These are phyloP conservation scores for Endocalyx cinctus DNA, from an alignment of 2,329 filamentous ascomycete species.

Conservation along the genomic window DNA sequence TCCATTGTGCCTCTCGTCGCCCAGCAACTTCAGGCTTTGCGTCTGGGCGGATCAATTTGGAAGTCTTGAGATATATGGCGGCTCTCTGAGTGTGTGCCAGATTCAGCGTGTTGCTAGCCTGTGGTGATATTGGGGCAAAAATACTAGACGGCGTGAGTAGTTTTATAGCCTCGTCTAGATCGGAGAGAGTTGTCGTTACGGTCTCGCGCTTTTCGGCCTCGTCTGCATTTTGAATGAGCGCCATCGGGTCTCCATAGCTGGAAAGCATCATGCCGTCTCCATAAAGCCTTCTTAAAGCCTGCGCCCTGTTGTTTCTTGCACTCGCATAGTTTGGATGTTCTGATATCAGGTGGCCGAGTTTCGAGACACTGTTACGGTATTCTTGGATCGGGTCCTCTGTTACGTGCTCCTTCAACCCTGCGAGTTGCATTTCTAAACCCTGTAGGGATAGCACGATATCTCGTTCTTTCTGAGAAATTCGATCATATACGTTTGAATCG, in stretches of 20 bases:
- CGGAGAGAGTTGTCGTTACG: constrained; percentile 40
- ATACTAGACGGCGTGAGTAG: constrained; percentile 52
- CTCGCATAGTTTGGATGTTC: constrained; percentile 64
- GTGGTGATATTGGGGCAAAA: constrained; percentile 53
- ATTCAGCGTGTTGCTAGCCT: constrained; percentile 61
- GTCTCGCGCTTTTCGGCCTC: constrained; percentile 33
- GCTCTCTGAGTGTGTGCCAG: constrained; percentile 70
- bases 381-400: constrained; percentile 28
- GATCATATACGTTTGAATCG: constrained; percentile 46
- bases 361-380: constrained; percentile 43
- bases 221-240: constrained; percentile 35
- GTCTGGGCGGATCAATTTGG: constrained; percentile 41
- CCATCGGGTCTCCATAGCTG: constrained; percentile 32
- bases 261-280: constrained; percentile 54
- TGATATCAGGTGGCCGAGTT: constrained; percentile 52
- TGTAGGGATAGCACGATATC: constrained; percentile 52
- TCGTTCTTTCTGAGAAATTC: constrained; percentile 46
- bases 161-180: constrained; percentile 54
- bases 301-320: constrained; percentile 70
- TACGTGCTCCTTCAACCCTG: constrained; percentile 32
- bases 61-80: constrained; percentile 56
- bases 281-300: constrained; percentile 58
- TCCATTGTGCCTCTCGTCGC: constrained; percentile 46
- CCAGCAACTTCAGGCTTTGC: constrained; percentile 32
- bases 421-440: constrained; percentile 49